Evolutionary conservation across 2,329 filamentous ascomycete species (phyloP), one percentile per base, ranked within the genome.

Genomic region (Tolypocladium ovalisporum): DNA sequence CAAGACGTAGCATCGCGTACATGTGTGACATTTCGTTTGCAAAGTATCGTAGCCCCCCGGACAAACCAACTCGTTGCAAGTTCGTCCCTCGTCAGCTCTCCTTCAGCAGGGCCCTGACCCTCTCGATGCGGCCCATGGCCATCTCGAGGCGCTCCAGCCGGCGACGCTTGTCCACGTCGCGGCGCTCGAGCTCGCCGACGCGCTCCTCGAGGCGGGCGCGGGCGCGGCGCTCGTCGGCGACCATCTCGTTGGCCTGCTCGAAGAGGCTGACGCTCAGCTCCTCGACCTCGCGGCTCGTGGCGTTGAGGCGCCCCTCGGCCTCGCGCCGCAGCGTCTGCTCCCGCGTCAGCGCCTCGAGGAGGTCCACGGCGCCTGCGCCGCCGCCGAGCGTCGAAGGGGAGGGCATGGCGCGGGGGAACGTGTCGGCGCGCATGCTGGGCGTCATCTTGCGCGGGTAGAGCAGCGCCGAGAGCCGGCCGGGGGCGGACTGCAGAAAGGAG

Each of bases 231-330:
- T 94, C 89, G 22, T 80, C 77, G 2, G 89, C 88, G 24, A 94
- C 89, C 89, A 94, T 94, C 73, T 91, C 85, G 69, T 94, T 94
- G 55, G 89, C 89, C 74, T 92, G 86, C 73, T 89, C 85, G 69
- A 94, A 94, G 56, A 94, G 74, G 54, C 80, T 81, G 24, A 82
- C 86, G 66, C 82, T 89, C 62, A 94, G 75, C 72, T 94, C 89
- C 72, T 93, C 89, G 24, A 93, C 80, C 74, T 94, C 89, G 15
- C 76, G 78, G 65, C 82, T 85, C 54, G 88, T 87, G 54, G 84
- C 81, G 61, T 78, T 79, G 24, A 90, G 75, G 60, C 82, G 80
- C 54, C 80, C 80, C 73, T 94, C 89, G 1, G 89, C 89, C 55
- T 84, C 82, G 42, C 80, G 76, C 15, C 89, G 82, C 58, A 88